Percentiles rank a stretch among this genome's conserved stretches.
Conservation (phyloP, 2,329 filamentous ascomycete species). For the Pseudogymnoascus sp. region DNA sequence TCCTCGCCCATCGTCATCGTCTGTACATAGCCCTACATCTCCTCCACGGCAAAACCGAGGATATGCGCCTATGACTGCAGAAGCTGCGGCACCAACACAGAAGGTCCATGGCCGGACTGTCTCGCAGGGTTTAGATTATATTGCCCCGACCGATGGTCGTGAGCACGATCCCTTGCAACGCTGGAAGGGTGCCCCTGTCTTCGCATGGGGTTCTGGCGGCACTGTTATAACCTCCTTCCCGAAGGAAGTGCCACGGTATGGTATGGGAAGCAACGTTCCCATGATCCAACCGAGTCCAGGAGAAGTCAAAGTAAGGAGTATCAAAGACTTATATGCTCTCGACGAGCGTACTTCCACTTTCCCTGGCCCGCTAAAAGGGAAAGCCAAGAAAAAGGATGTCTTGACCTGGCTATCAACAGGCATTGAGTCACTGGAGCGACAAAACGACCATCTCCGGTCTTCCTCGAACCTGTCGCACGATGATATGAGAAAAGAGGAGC, state of each 20-base stretch:
- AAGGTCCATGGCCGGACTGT: constrained; percentile 38
- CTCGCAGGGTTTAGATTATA: constrained; percentile 48
- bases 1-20: constrained; percentile 39
- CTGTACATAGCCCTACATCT: constrained; percentile 30
- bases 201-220: constrained; percentile 83
- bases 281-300: constrained; percentile 77
- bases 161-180: constrained; percentile 71
- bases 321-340: constrained; percentile 65
- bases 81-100: constrained; percentile 12
- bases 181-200: constrained; percentile 83
- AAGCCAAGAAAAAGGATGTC: constrained; percentile 93
- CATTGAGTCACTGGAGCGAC: constrained; percentile 64
- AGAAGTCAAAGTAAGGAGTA: constrained; percentile 66
- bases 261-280: constrained; percentile 56
- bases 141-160: constrained; percentile 55
- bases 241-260: constrained; percentile 78
- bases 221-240: constrained; percentile 78
- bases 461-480: constrained; percentile 45
- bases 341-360: constrained; percentile 69
- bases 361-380: constrained; percentile 79
- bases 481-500: constrained; percentile 68
- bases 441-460: constrained; percentile 30
- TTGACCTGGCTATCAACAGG: constrained; percentile 69
- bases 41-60: constrained; percentile 10
- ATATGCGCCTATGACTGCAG: constrained; percentile 11